phyloP scores from a whole-genome alignment of 2,329 filamentous ascomycete species.

The Orbilia ellipsospora region DNA sequence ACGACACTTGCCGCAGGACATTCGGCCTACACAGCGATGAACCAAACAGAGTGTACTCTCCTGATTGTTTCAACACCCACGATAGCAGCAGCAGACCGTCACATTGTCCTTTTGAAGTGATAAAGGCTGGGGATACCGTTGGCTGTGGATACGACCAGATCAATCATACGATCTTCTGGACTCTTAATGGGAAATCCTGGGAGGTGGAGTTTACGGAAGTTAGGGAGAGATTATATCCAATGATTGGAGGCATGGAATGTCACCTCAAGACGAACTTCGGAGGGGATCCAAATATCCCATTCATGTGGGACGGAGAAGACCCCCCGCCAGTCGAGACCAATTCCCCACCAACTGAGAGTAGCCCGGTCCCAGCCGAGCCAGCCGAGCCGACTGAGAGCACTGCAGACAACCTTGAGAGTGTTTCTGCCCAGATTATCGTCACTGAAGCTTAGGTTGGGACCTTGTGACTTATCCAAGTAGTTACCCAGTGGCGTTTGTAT shows the following conservation, averaged over 20 bases:
- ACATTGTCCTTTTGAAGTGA: not conserved
- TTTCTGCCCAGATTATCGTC: too few species aligned
- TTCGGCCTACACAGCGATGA: conserved; percentile 20
- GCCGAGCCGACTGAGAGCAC: too few species aligned
- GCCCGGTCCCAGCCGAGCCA: not conserved
- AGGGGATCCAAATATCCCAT: conserved; percentile 6
- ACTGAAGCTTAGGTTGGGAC: too few species aligned
- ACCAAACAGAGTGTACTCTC: not conserved
- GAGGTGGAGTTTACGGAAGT: conserved; percentile 6
- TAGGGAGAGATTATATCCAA: conserved; percentile 22
- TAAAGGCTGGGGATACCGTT: conserved; percentile 9
- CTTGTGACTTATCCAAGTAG: too few species aligned
- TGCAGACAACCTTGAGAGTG: too few species aligned
- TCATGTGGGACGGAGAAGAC: conserved; percentile 18
- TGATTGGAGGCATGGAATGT: conserved; percentile 7
- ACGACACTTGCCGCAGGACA: not conserved
- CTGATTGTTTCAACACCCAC: not conserved
- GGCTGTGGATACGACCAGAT: conserved; percentile 43
- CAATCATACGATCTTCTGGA: conserved; percentile 30
- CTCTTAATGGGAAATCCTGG: conserved; percentile 20
- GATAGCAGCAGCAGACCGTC: not conserved
- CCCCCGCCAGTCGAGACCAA: not conserved
- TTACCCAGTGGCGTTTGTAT: too few species aligned
- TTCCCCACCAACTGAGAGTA: not conserved
- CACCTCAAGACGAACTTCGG: conserved; percentile 26